Evolutionary conservation across 192 early-diverging fungal species (phyloP), one percentile per base, ranked within the genome.

Genomic region (Coemansia sp.): DNA sequence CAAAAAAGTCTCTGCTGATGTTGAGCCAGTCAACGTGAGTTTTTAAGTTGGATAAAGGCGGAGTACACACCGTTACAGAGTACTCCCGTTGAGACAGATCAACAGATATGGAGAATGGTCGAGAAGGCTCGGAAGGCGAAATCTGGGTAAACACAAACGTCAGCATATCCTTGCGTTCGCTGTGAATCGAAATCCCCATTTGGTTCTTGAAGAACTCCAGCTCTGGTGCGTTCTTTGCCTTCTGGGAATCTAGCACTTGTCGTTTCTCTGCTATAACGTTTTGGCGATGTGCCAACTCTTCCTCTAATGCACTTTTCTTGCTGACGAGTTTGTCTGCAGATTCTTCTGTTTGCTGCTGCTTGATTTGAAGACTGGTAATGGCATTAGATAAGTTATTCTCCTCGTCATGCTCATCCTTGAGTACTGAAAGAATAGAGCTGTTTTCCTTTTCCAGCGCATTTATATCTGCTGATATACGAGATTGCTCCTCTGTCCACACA

Each of bases 61-160:
- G 90, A 9, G 65, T 61, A 74, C 88, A 90, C 6, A 82, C 78
- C 2, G 57, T 83, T 74, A 82, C 83, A 64, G 64, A 52, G 83
- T 87, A 91, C 27, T 82, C 82, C 51, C 76, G 72, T 54, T 76
- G 76, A 32, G 84, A 79, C 56, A 90, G 70, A 59, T 90, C 86
- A 4, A 91, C 52, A 0, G 84, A 84, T 32, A 91, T 77, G 5
- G 75, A 62, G 61, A 80, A 88, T 55, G 84, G 84, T 78, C 72
- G 71, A 17, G 57, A 46, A 1, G 80, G 80, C 23, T 90, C 85
- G 6, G 74, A 65, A 14, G 86, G 68, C 54, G 84, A 85, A 33
- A 92, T 88, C 53, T 85, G 81, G 4, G 89, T 89, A 57, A 89
- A 92, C 2, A 85, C 72, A 74, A 90, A 90, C 17, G 76, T 79